Base-by-base conservation (phyloP, 2,329 filamentous ascomycete genomes). In the Ascochyta lentis region DNA sequence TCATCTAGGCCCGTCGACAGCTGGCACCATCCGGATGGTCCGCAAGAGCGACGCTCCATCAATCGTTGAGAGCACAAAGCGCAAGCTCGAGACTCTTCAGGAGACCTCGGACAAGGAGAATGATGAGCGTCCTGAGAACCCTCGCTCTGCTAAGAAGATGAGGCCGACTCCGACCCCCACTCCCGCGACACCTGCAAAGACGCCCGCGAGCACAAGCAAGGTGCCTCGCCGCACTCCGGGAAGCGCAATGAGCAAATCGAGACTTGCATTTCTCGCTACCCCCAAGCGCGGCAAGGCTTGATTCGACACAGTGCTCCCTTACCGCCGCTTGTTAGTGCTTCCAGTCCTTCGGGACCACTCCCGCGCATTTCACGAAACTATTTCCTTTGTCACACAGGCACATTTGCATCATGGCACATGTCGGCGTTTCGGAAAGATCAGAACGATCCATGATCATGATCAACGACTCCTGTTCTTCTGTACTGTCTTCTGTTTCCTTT, bases 21-120 rank as follows among this genome's bases (percentile, higher is more conserved):
- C 69, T 22, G 67, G 72, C 26, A 75, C 70, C 6, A 78, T 78
- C 54, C 75, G 78, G 27, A 73, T 77, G 50, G 80, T 81, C 22
- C 73, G 79, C 35, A 76, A 76, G 64, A 79, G 80, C 58, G 76
- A 79, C 50, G 72, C 72, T 13, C 67, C 70, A 7, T 69, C 69
- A 13, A 46, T 66, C 16, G 52, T 58, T 24, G 65, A 68, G 27
- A 65, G 58, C 42, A 80, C 78, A 67, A 81, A 81, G 69, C 76
- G 79, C 55, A 81, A 80, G 65, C 71, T 79, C 63, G 69, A 74
- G n/a, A 66, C 62, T 12, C 57, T 73, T 2, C 72, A 72, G 31
- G 69, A 75, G 58, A 55, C 55, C 10, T 76, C 73, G 2, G 75
- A 79, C 55, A 80, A 80, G 66, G 79, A 80, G 69, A 80, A 81